Conservation (phyloP, 2,329 filamentous ascomycete genomes). For the Fusarium sterilihyphosum region DNA sequence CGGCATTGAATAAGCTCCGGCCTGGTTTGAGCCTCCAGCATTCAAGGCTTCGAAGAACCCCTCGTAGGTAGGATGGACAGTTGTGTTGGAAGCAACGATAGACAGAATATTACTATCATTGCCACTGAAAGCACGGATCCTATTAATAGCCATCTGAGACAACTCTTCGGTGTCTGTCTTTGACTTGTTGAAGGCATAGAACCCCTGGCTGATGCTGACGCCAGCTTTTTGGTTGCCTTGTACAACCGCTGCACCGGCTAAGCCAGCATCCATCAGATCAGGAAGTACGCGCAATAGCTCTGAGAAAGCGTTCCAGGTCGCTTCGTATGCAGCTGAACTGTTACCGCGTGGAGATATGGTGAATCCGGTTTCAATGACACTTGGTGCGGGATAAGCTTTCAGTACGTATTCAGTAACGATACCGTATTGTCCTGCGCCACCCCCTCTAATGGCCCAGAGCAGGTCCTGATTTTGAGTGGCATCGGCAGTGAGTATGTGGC, state of each 20-base stretch:
- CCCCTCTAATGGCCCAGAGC: background rate
- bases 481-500: background rate
- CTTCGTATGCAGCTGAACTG: background rate
- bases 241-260: background rate
- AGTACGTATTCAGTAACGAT: background rate
- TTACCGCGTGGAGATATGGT: background rate
- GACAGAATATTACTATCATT: background rate
- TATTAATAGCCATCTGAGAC: background rate
- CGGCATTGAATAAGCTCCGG: background rate
- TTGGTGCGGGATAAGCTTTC: background rate
- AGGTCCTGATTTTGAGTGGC: background rate
- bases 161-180: background rate
- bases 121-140: rapidly evolving
- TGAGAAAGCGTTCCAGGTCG: background rate
- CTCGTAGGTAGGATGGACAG: background rate
- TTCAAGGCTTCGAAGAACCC: background rate
- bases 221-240: background rate
- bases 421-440: background rate
- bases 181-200: background rate
- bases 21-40: background rate
- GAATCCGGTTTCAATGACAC: background rate
- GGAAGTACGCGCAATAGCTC: background rate
- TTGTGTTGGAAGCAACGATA: background rate
- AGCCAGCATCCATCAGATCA: background rate
- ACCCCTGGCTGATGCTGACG: background rate